Evolutionary conservation across 139 green algal species (phyloP).

Genomic region (Trebouxia sp.): DNA sequence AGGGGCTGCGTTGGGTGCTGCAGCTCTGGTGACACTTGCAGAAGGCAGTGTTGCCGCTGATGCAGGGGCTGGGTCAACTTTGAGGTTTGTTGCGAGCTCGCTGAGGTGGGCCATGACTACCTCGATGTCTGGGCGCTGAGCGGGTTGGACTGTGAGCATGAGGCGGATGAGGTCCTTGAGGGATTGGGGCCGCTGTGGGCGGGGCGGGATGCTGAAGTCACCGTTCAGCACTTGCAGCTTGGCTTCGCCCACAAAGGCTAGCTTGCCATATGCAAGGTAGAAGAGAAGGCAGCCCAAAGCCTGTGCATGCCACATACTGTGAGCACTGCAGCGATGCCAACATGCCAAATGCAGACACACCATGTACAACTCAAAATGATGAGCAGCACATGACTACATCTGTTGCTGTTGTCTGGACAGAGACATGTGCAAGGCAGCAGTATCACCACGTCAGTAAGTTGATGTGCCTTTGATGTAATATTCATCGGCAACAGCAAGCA

Average conservation of each 20-base stretch:
- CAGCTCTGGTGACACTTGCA: neutral
- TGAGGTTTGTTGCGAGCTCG: neutral
- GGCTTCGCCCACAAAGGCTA: constrained; percentile 79
- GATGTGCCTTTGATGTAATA: too few species aligned
- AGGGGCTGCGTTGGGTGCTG: neutral
- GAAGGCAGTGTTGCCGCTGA: neutral
- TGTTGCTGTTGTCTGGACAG: too few species aligned
- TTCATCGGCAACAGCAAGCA: too few species aligned
- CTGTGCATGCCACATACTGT: constrained; percentile 38
- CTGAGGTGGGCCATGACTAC: neutral
- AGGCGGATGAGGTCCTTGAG: constrained; percentile 28
- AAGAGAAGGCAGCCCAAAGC: constrained; percentile 86
- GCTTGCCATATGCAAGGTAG: constrained; percentile 70
- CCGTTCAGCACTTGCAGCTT: constrained; percentile 85
- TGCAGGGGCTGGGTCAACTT: neutral
- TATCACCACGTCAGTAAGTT: neutral
- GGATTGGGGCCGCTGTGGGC: neutral
- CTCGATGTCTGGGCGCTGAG: constrained; percentile 17
- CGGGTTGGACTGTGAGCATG: constrained; percentile 27
- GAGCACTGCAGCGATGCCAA: too few species aligned
- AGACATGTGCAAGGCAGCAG: too few species aligned
- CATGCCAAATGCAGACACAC: too few species aligned
- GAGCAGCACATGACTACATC: too few species aligned
- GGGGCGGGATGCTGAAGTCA: constrained; percentile 59
- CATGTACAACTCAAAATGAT: too few species aligned